Conservation (phyloP, 163 green algal species). For the Smithsoniella earleae region DNA sequence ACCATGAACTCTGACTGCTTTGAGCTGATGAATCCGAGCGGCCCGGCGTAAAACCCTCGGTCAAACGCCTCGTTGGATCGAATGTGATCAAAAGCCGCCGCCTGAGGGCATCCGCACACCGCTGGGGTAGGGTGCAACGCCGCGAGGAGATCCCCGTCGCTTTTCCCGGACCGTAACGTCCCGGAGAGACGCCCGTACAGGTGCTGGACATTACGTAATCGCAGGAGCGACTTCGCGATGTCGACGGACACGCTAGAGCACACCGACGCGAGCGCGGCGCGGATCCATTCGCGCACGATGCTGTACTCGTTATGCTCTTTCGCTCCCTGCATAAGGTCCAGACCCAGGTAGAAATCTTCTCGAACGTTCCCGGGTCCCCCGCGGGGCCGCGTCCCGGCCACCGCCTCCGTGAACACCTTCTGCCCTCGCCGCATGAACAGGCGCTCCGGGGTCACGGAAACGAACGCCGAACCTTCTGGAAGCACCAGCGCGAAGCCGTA, state of each 20-base stretch:
- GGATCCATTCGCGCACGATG: conserved; percentile 83
- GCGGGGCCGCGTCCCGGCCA: conserved; percentile 49
- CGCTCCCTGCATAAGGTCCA: conserved; percentile 68
- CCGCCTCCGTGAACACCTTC: conserved; percentile 72
- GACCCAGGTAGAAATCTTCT: conserved; percentile 68
- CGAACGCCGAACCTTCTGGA: conserved; percentile 55
- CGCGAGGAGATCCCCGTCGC: conserved; percentile 63
- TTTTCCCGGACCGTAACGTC: conserved; percentile 42
- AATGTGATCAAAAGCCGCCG: conserved; percentile 37
- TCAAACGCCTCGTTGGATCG: conserved; percentile 75
- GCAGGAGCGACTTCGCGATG: conserved; percentile 63
- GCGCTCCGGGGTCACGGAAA: conserved; percentile 85
- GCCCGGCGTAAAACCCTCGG: conserved; percentile 86
- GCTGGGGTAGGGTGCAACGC: conserved; percentile 91
- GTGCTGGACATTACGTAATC: conserved; percentile 85
- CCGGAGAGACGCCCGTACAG: conserved; percentile 83
- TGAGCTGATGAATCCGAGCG: conserved; percentile 83
- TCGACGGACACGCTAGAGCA: conserved; percentile 44
- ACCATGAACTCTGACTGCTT: conserved; percentile 86
- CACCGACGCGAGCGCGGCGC: conserved; percentile 41
- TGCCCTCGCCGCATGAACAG: conserved; percentile 69
- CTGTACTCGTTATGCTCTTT: conserved; percentile 94
- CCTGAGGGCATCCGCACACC: conserved; percentile 78
- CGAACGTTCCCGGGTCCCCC: conserved; percentile 45
- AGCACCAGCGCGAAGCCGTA: conserved; percentile 64